Base-by-base conservation (phyloP, 177 flowering plant genomes). In the Vitis hybrid region DNA sequence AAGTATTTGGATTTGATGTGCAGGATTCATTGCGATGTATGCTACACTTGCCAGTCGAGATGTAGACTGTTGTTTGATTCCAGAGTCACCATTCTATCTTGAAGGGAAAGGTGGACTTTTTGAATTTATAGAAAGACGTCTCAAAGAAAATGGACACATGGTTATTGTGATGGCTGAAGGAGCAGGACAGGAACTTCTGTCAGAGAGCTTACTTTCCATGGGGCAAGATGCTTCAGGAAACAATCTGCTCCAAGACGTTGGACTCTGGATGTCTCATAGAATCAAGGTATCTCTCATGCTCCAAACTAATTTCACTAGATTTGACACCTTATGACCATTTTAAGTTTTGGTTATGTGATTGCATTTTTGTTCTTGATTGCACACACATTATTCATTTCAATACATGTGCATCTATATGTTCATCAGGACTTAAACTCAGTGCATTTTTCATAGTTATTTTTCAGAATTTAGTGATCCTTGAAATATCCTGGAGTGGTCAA, bases 1-100 rank as follows among this genome's bases (percentile, higher is more conserved):
- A 58, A 55, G 63, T 72, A 2, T 3, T 63, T 62, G 49, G 57
- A 49, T 34, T 69, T 67, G 21, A 11, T 39, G 15, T 76, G 76
- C 85, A 88, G 89, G 92, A 39, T 88, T 88, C 68, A 88, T 88
- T 77, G 91, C 91, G n/a, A 87, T 85, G 89, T 78, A 88, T 79
- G 91, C 92, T 23, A 85, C 91, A 50, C 88, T 88, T 52, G 91
- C 89, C 34, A 88, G 89, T 79, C 76, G 89, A 70, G 92, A 88
- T 75, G 92, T 87, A 70, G 92, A 88, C 72, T 87, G 89, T 64
- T 88, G 92, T 71, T 80, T 88, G 72, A 88, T 88, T 64, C 92
- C 92, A 19, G 92, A 88, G 76, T 85, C 88, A 30, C 88, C 89
- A 26, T 88, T 88, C 78, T 87, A 72, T 74, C 85, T 88, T 68